Percentiles rank a stretch among this genome's conserved stretches.
These are phyloP conservation scores for Piloderma croceum DNA, from an alignment of 768 basidiomycete genomes.

Conservation along the genomic window DNA sequence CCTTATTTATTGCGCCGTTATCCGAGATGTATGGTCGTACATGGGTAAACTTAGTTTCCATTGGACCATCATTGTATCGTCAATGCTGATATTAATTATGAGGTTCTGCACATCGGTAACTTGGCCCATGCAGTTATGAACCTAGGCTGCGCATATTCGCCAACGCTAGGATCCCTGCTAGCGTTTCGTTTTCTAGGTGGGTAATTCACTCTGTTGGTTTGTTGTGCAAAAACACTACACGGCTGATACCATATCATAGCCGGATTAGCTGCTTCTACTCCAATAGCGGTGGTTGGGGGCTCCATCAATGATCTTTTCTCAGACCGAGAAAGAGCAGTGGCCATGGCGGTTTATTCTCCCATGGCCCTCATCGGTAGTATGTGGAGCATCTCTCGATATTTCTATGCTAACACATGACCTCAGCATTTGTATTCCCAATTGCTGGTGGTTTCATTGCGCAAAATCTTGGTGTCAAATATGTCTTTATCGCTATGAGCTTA, in stretches of 20 bases:
- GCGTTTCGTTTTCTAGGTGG: conserved; percentile 51
- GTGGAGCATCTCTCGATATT: no score
- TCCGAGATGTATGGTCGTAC: conserved; percentile 51
- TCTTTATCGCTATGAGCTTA: conserved; percentile 41
- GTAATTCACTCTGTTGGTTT: no score
- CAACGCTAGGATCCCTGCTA: conserved; percentile 38
- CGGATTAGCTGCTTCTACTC: conserved; percentile 49
- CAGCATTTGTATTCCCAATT: conserved; percentile 46
- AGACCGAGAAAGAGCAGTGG: conserved; percentile 48
- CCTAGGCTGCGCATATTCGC: conserved; percentile 53
- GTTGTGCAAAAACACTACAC: no score
- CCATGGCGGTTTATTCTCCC: conserved; percentile 51
- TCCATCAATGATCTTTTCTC: conserved; percentile 52
- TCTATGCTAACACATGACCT: no score
- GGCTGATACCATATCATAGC: conserved; percentile 30
- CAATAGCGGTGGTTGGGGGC: conserved; percentile 49
- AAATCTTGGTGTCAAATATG: conserved; percentile 42
- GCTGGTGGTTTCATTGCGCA: conserved; percentile 50
- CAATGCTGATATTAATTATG: conserved; percentile 1
- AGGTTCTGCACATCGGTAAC: conserved; percentile 48
- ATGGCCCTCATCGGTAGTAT: conserved; percentile 48
- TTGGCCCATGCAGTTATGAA: conserved; percentile 46
- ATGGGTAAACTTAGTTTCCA: conserved; percentile 36
- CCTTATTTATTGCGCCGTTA: conserved; percentile 38
- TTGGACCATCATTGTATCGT: neutral